Base-by-base conservation (phyloP, 768 basidiomycete genomes). In the Strobilomyces confusus region DNA sequence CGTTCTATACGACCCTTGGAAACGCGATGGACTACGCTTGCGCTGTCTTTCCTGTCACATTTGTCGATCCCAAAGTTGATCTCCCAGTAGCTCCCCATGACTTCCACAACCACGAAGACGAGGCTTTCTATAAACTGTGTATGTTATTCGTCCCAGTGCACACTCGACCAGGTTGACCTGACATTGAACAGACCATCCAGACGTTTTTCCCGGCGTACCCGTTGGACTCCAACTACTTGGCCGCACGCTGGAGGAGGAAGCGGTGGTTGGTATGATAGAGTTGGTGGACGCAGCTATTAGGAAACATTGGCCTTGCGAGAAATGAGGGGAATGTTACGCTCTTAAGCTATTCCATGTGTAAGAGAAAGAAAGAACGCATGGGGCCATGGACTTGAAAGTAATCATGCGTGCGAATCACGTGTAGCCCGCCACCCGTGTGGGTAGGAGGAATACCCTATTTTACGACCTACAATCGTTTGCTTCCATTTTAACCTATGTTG, bases 221-320 rank as follows among this genome's bases (percentile, higher is more conserved):
- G 69, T 81, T 7, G 69, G 69, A 15, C 64, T 82, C 42, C 80
- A 82, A 62, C 64, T 81, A 13, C 67, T 77, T 8, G 80, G 79
- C 4, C 68, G 72, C 23, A 74, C 71, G 32, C 67, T 70, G 42
- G 80, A 81, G 60, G 80, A 82, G 48, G 80, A 81, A 60, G 80
- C 77, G 0, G 77, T 81, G 17, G 69, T 81, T 11, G 68, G 64
- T 5, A 77, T 80, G 74, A 72, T 73, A 4, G 76, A 77, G 56
- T 63, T 78, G 6, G 73, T 78, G 13, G 72, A 73, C 25, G 64
- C 58, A 4, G 75, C 76, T 12, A 48, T 76, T 7, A 71, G 67
- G 60, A 65, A 55, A 42, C 25, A 60, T 29, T 29, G 29, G 29
- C 29, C 29, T 29, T 26, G n/a, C n/a, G n/a, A n/a, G n/a, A n/a